Base-by-base conservation (phyloP, 257 asterid species). In the Solanum corneliomulleri region DNA sequence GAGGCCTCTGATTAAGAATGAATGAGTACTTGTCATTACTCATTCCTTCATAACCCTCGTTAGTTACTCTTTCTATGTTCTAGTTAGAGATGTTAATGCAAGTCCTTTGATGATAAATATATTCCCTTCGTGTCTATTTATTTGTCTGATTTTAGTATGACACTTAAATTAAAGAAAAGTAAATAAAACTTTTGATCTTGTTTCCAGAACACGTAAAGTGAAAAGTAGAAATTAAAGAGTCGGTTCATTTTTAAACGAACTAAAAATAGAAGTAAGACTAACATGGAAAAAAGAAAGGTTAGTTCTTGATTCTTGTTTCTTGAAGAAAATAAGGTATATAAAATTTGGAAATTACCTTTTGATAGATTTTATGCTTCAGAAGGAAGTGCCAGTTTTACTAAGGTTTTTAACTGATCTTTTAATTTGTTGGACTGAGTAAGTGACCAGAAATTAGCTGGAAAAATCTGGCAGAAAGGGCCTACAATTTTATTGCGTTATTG, bases 401-500 rank as follows among this genome's bases (percentile, higher is more conserved):
- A 11, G 25, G 29, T 81, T 78, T 29, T 15, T 49, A 10, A 49
- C 69, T 81, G 85, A 81, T 29, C 6, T 31, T 47, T 49, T 81
- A 37, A 81, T 81, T 49, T 81, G 20, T 49, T 49, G 29, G 21
- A 33, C 42, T 80, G 85, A 80, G 2, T 18, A 31, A 20, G 11
- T 49, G 25, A 29, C 21, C 69, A 81, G 85, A 49, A 29, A 49
- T 81, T 81, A 49, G 85, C 85, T 81, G 85, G 85, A 81, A 81
- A 81, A 81, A 81, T 81, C 85, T 81, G 69, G 85, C 85, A 31
- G 27, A 81, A 75, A 81, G 69, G 85, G 45, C 85, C 85, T 81
- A 81, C 85, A 9, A 6, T 39, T 45, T 49, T 49, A 16, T 81
- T 49, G 69, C 21, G 45, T 18, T 9, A 49, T 81, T 81, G 4